phyloP scores from a whole-genome alignment of 805 yeast species.

The Kuraishia molischiana region DNA sequence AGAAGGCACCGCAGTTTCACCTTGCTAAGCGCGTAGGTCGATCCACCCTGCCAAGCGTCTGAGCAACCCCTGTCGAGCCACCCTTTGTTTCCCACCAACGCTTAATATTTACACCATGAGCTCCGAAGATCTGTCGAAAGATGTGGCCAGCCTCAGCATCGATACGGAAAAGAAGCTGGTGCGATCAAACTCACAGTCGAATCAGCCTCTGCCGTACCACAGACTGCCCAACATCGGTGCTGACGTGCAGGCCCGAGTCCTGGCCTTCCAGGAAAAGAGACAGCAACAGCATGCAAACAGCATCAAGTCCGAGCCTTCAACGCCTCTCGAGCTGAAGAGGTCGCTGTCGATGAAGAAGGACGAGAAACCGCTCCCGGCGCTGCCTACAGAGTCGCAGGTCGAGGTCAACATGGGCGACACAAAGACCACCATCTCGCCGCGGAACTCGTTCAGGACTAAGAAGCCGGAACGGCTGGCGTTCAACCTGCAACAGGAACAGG shows the following conservation, averaged over 20 bases:
- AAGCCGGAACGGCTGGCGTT: background rate
- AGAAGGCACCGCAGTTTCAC: too few relatives aligned
- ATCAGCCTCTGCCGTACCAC: slow-evolving; percentile 9
- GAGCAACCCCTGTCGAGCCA: too few relatives aligned
- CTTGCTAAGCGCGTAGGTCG: too few relatives aligned
- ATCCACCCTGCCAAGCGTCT: too few relatives aligned
- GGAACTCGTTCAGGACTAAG: slow-evolving; percentile 1
- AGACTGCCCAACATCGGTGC: slow-evolving; percentile 41
- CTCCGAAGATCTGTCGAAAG: background rate
- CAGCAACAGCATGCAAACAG: slow-evolving; percentile 18
- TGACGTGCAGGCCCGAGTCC: slow-evolving; percentile 76
- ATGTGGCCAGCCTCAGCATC: background rate
- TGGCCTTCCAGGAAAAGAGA: slow-evolving; percentile 83
- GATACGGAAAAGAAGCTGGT: background rate
- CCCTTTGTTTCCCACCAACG: too few relatives aligned
- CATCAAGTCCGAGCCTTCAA: slow-evolving; percentile 1
- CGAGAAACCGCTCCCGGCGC: slow-evolving; percentile 28
- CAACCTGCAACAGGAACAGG: slow-evolving; percentile 19
- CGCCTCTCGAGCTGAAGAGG: background rate
- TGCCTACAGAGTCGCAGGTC: slow-evolving; percentile 2
- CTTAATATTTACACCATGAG: background rate
- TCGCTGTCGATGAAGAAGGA: background rate
- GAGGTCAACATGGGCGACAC: slow-evolving; percentile 12
- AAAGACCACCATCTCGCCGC: slow-evolving; percentile 21
- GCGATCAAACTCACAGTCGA: background rate